Evolutionary conservation across 2,329 filamentous ascomycete genomes (phyloP).

Genomic region (Penicillium sclerotiorum): DNA sequence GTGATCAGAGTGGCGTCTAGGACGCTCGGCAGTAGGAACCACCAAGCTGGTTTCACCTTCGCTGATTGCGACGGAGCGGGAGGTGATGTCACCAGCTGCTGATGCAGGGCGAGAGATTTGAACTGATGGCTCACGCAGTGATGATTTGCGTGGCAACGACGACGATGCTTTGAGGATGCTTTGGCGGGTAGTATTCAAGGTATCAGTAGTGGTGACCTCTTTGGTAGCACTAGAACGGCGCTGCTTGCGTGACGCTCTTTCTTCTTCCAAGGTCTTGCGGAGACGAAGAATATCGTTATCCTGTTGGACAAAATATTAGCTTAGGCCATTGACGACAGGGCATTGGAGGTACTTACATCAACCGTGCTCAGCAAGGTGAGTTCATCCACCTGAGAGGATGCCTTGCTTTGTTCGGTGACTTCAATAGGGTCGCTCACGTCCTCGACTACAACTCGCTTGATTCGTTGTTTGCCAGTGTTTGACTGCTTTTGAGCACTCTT

Average conservation of each 20-base stretch:
- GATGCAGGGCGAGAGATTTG: conserved; percentile 36
- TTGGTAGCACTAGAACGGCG: conserved; percentile 35
- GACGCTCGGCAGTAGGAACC: conserved; percentile 31
- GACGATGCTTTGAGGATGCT: conserved; percentile 39
- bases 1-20: conserved; percentile 45
- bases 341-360: conserved; percentile 40
- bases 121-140: conserved; percentile 54
- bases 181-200: conserved; percentile 38
- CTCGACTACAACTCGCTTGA: conserved; percentile 42
- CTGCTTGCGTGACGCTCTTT: conserved; percentile 50
- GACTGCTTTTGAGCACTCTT: conserved; percentile 35
- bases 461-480: conserved; percentile 43
- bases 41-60: conserved; percentile 34
- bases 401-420: conserved; percentile 32
- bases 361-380: conserved; percentile 60
- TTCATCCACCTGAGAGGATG: conserved; percentile 37
- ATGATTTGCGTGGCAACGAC: conserved; percentile 57
- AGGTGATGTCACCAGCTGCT: conserved; percentile 37
- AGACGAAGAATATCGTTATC: conserved; percentile 55
- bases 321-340: not conserved
- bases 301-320: conserved; percentile 25
- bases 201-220: conserved; percentile 46
- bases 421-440: conserved; percentile 37
- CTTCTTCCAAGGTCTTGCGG: conserved; percentile 58
- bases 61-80: conserved; percentile 31